Percentiles rank a stretch among this genome's conserved stretches.
These are phyloP conservation scores for Aurantiochytrium sp. DNA, from an alignment of 108 stramenopile species.

Conservation along the genomic window DNA sequence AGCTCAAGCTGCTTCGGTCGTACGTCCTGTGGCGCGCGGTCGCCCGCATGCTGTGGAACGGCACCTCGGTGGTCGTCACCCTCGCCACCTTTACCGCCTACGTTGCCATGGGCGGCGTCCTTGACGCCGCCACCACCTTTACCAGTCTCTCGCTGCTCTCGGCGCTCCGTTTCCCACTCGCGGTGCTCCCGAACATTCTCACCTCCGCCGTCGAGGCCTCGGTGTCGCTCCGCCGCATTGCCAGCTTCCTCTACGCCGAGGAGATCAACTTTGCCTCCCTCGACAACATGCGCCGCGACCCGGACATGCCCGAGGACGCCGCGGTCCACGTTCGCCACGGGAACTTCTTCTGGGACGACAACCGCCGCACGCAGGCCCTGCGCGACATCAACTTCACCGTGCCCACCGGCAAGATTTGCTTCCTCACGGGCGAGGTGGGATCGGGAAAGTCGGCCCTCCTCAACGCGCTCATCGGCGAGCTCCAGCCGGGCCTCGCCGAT, in stretches of 20 bases:
- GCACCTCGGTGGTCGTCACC: conserved; percentile 71
- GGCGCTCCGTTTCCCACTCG: conserved; percentile 85
- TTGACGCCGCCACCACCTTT: conserved; percentile 70
- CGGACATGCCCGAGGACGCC: conserved; percentile 20
- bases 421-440: conserved; percentile 77
- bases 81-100: conserved; percentile 79
- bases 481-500: conserved; percentile 54
- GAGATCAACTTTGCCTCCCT: conserved; percentile 56
- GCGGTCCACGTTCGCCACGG: conserved; percentile 18
- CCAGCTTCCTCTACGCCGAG: conserved; percentile 67
- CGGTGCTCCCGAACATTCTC: conserved; percentile 81
- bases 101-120: conserved; percentile 60
- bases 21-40: conserved; percentile 47
- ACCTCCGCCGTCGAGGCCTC: conserved; percentile 84
- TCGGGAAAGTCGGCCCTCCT: conserved; percentile 81
- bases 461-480: conserved; percentile 82
- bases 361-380: background rate
- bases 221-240: conserved; percentile 71
- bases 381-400: conserved; percentile 5
- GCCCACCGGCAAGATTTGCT: conserved; percentile 37
- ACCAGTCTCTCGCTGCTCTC: conserved; percentile 86
- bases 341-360: background rate
- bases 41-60: conserved; percentile 53
- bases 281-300: conserved; percentile 47
- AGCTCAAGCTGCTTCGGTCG: conserved; percentile 59